Percentiles rank a stretch among this genome's conserved stretches.
phyloP scores from a whole-genome alignment of 495 filamentous ascomycete genomes.

The Podospora anserina region DNA sequence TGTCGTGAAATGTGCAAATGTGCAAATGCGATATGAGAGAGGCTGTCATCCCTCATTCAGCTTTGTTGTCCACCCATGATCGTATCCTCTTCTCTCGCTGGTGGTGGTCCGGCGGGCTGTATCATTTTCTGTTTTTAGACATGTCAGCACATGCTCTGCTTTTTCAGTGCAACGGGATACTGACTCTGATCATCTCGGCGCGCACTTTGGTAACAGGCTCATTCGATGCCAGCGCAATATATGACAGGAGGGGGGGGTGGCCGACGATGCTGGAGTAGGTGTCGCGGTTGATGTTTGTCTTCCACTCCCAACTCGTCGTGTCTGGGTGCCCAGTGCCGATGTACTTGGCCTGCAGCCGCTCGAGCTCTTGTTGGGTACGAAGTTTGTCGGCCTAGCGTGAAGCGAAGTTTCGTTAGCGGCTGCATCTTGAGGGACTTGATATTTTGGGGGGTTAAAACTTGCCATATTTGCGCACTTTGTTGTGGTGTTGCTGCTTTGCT shows the following conservation, averaged over 20 bases:
- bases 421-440: not conserved
- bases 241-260: constrained; percentile 83
- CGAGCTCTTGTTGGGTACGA: constrained; percentile 93
- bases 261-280: constrained; percentile 80
- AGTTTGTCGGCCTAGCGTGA: constrained; percentile 82
- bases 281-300: constrained; percentile 84
- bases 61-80: not conserved
- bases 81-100: constrained; percentile 37
- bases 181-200: constrained; percentile 68
- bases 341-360: constrained; percentile 89
- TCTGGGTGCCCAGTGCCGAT: constrained; percentile 97
- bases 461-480: not conserved
- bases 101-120: constrained; percentile 80
- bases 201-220: constrained; percentile 74
- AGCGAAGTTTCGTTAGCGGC: not conserved
- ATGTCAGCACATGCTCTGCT: constrained; percentile 1
- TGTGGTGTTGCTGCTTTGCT: not conserved
- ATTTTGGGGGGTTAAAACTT: not conserved
- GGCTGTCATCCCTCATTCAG: not conserved
- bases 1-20: not conserved
- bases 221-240: constrained; percentile 85
- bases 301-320: constrained; percentile 95
- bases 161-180: not conserved
- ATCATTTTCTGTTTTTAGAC: constrained; percentile 68
- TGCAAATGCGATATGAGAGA: not conserved